Percentiles rank a stretch among this genome's conserved stretches.
These are phyloP conservation scores for Candida labiduridarum DNA, from an alignment of 1,139 yeast species.

Conservation along the genomic window DNA sequence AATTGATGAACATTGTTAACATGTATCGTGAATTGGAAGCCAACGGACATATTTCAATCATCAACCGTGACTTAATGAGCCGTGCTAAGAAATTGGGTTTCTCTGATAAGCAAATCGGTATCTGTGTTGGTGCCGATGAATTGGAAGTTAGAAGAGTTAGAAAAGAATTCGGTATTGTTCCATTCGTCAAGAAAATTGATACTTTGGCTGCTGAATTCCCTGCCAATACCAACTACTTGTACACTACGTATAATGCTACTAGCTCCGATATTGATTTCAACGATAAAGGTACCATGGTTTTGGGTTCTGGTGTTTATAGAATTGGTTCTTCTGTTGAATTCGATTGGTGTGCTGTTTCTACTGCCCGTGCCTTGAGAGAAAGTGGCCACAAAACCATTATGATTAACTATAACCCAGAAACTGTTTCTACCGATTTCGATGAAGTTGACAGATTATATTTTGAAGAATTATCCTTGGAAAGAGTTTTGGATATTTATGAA, in stretches of 20 bases:
- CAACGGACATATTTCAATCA: constrained; percentile 51
- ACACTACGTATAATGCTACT: constrained; percentile 94
- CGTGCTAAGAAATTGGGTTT: constrained; percentile 93
- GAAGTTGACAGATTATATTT: constrained; percentile 97
- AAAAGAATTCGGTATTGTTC: constrained; percentile 76
- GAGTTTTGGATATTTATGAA: constrained; percentile 97
- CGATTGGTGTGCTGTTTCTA: constrained; percentile 99
- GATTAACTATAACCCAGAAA: constrained; percentile 98
- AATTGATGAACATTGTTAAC: constrained; percentile 73
- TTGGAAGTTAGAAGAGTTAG: constrained; percentile 85
- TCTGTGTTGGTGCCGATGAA: constrained; percentile 86
- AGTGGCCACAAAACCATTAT: constrained; percentile 88
- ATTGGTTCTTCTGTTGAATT: constrained; percentile 98
- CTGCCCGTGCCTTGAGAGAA: constrained; percentile 91
- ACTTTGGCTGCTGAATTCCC: constrained; percentile 99
- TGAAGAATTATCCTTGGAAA: constrained; percentile 91
- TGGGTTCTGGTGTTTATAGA: constrained; percentile 98
- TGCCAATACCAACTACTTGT: constrained; percentile 91
- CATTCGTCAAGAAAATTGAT: constrained; percentile 95
- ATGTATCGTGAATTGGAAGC: constrained; percentile 59
- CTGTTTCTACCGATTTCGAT: constrained; percentile 97
- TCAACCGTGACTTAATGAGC: constrained; percentile 45
- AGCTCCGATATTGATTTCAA: constrained; percentile 81
- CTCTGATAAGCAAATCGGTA: constrained; percentile 93
- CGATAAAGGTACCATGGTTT: constrained; percentile 90